These are phyloP conservation scores for Mortierella sp. DNA, from an alignment of 371 early-diverging fungal species.

Conservation along the genomic window DNA sequence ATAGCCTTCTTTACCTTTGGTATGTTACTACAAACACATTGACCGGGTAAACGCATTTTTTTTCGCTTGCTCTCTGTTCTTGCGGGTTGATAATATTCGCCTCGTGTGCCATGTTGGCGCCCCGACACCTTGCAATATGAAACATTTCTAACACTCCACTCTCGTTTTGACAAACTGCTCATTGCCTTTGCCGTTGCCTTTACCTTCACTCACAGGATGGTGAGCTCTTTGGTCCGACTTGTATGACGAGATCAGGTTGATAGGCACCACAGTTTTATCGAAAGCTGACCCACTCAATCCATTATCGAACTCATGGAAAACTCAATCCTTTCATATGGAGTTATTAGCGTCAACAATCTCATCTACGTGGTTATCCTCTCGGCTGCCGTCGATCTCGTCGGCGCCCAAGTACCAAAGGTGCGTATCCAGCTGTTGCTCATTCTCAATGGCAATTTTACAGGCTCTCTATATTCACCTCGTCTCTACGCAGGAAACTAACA, in stretches of 20 bases:
- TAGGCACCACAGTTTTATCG: background rate
- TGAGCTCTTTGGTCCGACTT: background rate
- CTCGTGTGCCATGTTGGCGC: too few relatives aligned
- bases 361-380: conserved; percentile 66
- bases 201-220: background rate
- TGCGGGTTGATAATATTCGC: background rate
- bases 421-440: background rate
- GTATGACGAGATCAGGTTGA: background rate
- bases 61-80: background rate
- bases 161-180: too few relatives aligned
- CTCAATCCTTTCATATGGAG: background rate
- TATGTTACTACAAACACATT: conserved; percentile 8
- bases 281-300: background rate
- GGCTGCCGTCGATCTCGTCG: conserved; percentile 66
- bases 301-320: background rate
- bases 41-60: background rate
- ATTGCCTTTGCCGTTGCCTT: background rate
- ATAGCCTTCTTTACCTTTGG: conserved; percentile 53
- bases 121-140: too few relatives aligned
- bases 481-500: background rate
- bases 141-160: too few relatives aligned
- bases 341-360: conserved; percentile 62
- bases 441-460: background rate
- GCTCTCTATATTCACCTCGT: too few relatives aligned
- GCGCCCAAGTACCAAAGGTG: conserved; percentile 57